These are phyloP conservation scores for Cryphonectria carpinicola DNA, from an alignment of 2,329 filamentous ascomycete species.

Conservation along the genomic window DNA sequence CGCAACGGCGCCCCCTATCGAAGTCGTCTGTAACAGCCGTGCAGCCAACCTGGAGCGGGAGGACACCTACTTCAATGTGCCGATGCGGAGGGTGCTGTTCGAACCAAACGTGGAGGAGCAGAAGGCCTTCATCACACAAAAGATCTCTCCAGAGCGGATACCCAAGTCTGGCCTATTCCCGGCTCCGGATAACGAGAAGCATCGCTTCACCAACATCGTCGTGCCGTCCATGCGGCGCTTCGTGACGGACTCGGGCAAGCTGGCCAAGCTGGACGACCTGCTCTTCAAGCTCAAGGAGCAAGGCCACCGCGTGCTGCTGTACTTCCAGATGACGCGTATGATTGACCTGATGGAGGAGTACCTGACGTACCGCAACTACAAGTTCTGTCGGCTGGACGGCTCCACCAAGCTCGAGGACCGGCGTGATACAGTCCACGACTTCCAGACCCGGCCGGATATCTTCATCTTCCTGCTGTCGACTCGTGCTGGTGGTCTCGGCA, in stretches of 20 bases:
- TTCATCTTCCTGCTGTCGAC: constrained; percentile 97
- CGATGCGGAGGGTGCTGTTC: constrained; percentile 75
- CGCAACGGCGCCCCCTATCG: constrained; percentile 83
- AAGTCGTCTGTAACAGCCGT: constrained; percentile 75
- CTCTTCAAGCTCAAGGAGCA: constrained; percentile 89
- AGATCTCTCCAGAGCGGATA: constrained; percentile 67
- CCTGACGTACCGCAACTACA: constrained; percentile 97
- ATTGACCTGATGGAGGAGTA: constrained; percentile 99
- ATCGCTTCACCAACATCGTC: constrained; percentile 85
- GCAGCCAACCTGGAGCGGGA: constrained; percentile 68
- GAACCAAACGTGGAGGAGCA: constrained; percentile 69
- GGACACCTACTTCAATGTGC: constrained; percentile 76
- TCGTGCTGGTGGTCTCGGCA: constrained; percentile 94
- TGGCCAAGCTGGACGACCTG: constrained; percentile 86
- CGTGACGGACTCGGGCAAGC: constrained; percentile 95
- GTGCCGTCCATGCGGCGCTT: constrained; percentile 98
- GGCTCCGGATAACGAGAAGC: constrained; percentile 76
- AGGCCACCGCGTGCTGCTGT: constrained; percentile 89
- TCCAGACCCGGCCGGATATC: constrained; percentile 91
- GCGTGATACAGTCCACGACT: constrained; percentile 93
- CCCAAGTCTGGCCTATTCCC: constrained; percentile 72
- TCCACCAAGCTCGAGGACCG: constrained; percentile 97
- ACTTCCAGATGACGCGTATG: constrained; percentile 99
- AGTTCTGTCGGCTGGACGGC: constrained; percentile 94
- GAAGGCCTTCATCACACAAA: constrained; percentile 72